These are phyloP conservation scores for Cladorrhinum samala DNA, from an alignment of 495 filamentous ascomycete genomes.

Conservation along the genomic window DNA sequence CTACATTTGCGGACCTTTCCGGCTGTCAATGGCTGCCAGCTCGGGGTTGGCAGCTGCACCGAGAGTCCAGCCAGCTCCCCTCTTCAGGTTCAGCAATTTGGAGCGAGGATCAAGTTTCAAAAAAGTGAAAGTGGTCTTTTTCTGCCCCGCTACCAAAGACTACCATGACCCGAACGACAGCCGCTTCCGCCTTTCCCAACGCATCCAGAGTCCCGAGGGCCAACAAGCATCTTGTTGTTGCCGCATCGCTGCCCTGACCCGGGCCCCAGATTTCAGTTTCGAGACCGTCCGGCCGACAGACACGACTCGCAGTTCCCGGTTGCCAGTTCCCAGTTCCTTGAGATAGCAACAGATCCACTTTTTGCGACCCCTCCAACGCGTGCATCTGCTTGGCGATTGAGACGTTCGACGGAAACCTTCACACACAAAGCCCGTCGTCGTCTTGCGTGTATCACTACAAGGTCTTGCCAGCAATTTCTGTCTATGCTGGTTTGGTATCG, in stretches of 20 bases:
- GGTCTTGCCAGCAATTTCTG: too few species aligned
- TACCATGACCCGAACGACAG: not conserved
- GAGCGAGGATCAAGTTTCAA: slow-evolving; percentile 5
- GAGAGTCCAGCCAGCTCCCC: not conserved
- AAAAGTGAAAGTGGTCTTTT: not conserved
- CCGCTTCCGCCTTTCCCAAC: not conserved
- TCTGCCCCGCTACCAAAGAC: not conserved
- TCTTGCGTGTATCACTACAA: too few species aligned
- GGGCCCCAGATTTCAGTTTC: too few species aligned
- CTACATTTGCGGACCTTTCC: not conserved
- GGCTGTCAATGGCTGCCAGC: slow-evolving; percentile 1
- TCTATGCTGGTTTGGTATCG: too few species aligned
- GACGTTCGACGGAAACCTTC: slow-evolving; percentile 8
- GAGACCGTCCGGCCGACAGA: not conserved
- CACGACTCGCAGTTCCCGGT: not conserved
- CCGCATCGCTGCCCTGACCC: too few species aligned
- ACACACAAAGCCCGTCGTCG: not conserved
- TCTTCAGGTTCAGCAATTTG: not conserved
- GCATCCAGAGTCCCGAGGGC: not conserved
- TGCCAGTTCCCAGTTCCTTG: not conserved
- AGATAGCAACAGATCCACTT: slow-evolving; percentile 7
- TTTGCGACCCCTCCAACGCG: slow-evolving; percentile 3
- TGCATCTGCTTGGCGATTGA: slow-evolving; percentile 1
- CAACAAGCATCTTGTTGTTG: not conserved
- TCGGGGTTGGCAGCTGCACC: not conserved